Evolutionary conservation across 1,139 yeast genomes (phyloP), one percentile per base, ranked within the genome.

Genomic region (Yamadazyma pseudoaaseri): DNA sequence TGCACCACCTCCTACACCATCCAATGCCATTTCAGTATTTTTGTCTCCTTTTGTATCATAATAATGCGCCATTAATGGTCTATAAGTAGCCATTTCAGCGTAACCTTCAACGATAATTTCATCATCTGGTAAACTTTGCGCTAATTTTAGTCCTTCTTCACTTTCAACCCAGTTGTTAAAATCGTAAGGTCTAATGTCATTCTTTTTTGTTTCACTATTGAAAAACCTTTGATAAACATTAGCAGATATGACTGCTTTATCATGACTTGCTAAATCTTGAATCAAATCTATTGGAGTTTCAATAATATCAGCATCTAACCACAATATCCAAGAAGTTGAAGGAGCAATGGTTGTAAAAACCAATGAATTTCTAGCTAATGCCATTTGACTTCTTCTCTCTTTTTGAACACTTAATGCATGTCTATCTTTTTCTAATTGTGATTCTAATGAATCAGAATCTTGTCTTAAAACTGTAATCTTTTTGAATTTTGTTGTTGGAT

Each of bases 1-100:
- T 27, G 97, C 95, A 20, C 97, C 96, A 41, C 92, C 97, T 36
- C 98, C 98, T 39, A 92, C 97, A 57, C 98, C 98, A 58, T 92
- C 98, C 41, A 92, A 70, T 24, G 79, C 76, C 84, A 90, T 82
- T 54, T 79, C 84, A 4, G 80, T 73, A 41, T 70, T 66, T 10
- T 52, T 44, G 41, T 81, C 81, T 15, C 83, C 92, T 6, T 68
- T 65, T 5, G 79, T 63, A 51, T 83, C 84, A 59, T 84, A 86
- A 56, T 79, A 79, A 53, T 83, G 82, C 1, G 96, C 97, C 97
- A 92, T 90, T 47, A 92, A 70, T n/a, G 95, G 84, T 60, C 98
- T 78, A 57, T 85, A 92, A 3, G 98, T 92, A 27, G 96, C 95
- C 65, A 90, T 71, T 54, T 92, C 97, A 1, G 80, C 70, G 60